Base-by-base conservation (phyloP, 164 flowering plant genomes). In the Vitis cinerea region DNA sequence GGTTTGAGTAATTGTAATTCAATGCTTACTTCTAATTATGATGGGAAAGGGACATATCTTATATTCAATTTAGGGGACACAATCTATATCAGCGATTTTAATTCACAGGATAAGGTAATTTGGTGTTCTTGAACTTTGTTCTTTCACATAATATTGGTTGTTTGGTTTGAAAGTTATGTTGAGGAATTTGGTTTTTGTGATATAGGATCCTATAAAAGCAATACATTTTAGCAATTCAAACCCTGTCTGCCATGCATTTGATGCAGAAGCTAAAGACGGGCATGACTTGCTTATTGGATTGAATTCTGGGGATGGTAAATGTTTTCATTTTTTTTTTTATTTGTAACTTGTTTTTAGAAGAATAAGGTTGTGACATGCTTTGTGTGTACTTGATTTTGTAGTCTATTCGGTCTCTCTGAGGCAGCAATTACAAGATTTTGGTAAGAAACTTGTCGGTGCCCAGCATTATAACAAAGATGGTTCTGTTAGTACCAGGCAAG, bases 381-480 rank as follows among this genome's bases (percentile, higher is more conserved):
- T 68, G 8, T 72, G 57, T 61, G 57, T 63, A 8, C 37, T 37
- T 37, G 44, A 37, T 64, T 66, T 71, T 77, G 72, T 75, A 94
- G 99, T 91, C 44, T 92, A 94, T 74, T 89, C 97, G 4, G 97
- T 90, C 63, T 89, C 98, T 55, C 65, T 94, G 77, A 86, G 97
- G 58, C 99, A 91, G 70, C 99, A 94, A 79, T 80, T 94, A 72
- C 97, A 92, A 83, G 99, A 94, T 77, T 83, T 86, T 56, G 95
- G 94, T 49, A 94, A 94, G 85, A 94, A 91, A 83, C 95, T 92
- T 78, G 90, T 92, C 72, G 97, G 97, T 44, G 97, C 94, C 0
- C 97, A 90, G 63, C 99, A 94, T 77, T 92, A 94, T 75, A 94
- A 94, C 81, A 92, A 90, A 81, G 99, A 94, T 71, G 97, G 98